phyloP scores from a whole-genome alignment of 2,329 filamentous ascomycete species.

The Xylariales sp. region DNA sequence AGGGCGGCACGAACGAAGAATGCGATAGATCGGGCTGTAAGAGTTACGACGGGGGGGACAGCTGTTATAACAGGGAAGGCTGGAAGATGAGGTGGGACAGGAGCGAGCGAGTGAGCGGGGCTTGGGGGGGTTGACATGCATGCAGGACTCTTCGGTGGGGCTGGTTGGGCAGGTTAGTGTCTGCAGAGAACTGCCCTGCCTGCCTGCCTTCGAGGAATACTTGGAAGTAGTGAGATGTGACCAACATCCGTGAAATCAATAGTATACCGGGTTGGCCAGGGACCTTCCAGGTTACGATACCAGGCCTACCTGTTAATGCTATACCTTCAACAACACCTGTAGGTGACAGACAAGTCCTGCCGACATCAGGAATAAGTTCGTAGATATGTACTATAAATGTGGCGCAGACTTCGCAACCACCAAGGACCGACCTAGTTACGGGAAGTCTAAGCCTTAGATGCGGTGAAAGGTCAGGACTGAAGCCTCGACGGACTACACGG shows the following conservation, averaged over 20 bases:
- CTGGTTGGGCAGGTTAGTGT: not conserved
- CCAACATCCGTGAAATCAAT: no score
- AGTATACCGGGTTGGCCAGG: no score
- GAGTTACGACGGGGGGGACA: not conserved
- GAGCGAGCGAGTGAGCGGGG: slow-evolving; percentile 2
- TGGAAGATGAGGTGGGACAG: slow-evolving; percentile 6
- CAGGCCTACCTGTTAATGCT: no score
- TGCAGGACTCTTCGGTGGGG: slow-evolving; percentile 2
- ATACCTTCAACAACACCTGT: no score
- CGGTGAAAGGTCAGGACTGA: slow-evolving; percentile 1
- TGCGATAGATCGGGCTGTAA: slow-evolving; percentile 1
- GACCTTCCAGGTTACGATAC: no score
- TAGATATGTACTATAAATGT: no score
- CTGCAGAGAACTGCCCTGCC: no score
- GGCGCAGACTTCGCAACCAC: not conserved
- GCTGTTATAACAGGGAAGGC: slow-evolving; percentile 9
- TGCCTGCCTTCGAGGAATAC: no score
- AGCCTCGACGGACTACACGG: not conserved
- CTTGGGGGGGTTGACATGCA: not conserved
- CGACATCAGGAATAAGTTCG: no score
- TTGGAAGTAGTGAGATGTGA: no score
- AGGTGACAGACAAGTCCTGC: no score
- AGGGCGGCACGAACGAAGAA: no score
- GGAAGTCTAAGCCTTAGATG: slow-evolving; percentile 5
- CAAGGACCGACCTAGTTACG: not conserved